These are phyloP conservation scores for Saccharomycopsis vini DNA, from an alignment of 805 yeast species.

Conservation along the genomic window DNA sequence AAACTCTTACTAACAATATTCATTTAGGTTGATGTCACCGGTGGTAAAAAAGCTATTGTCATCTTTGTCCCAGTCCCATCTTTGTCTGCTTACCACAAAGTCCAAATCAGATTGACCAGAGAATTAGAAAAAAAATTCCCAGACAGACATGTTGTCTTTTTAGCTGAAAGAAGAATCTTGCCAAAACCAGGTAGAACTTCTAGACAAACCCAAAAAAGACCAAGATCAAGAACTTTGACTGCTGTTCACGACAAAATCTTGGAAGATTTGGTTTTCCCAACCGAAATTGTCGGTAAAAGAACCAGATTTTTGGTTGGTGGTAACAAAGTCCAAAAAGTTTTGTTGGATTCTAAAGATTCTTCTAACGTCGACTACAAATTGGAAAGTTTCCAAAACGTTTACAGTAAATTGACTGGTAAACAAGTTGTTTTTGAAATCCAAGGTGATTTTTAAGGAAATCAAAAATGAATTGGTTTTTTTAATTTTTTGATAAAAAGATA, in stretches of 20 bases:
- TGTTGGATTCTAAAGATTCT: conserved; percentile 96
- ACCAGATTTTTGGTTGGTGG: conserved; percentile 99
- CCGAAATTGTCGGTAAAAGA: conserved; percentile 98
- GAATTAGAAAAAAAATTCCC: conserved; percentile 99
- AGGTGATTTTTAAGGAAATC: conserved; percentile 41
- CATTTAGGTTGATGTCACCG: conserved; percentile 75
- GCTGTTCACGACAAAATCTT: conserved; percentile 98
- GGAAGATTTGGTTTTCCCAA: conserved; percentile 99
- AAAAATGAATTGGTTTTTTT: too few relatives aligned
- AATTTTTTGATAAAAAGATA: too few relatives aligned
- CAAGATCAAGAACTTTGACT: conserved; percentile 98
- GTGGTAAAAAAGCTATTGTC: conserved; percentile 98
- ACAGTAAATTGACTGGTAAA: conserved; percentile 98
- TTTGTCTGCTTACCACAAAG: conserved; percentile 88
- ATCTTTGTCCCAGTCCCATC: conserved; percentile 97
- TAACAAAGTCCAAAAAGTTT: conserved; percentile 94
- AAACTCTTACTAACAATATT: conserved; percentile 20
- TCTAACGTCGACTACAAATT: conserved; percentile 96
- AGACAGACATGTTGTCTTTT: conserved; percentile 98
- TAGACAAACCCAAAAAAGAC: conserved; percentile 96
- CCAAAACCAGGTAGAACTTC: conserved; percentile 98
- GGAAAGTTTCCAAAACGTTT: conserved; percentile 98
- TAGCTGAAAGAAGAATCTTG: conserved; percentile 98
- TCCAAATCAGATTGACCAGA: conserved; percentile 95
- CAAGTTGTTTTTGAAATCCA: conserved; percentile 97